Percentiles rank a stretch among this genome's conserved stretches.
These are phyloP conservation scores for Leishmania tropica DNA, from an alignment of 208 protist genomes.

Conservation along the genomic window DNA sequence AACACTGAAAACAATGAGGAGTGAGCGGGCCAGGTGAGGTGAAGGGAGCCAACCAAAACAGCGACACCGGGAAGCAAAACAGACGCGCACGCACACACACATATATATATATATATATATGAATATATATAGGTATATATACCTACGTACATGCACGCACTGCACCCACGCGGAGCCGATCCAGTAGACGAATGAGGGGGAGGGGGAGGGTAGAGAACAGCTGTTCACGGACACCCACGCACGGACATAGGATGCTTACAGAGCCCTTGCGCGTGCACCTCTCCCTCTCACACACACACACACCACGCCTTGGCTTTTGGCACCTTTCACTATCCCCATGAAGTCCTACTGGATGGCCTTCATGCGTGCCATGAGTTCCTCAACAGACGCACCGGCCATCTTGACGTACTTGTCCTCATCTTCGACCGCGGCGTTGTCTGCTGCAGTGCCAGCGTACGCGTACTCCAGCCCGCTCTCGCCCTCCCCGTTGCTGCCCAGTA, in stretches of 20 bases:
- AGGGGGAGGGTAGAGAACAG: not conserved
- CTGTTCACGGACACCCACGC: not conserved
- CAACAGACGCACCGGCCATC: slow-evolving; percentile 38
- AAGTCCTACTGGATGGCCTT: slow-evolving; percentile 40
- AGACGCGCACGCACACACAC: not conserved
- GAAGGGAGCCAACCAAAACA: not conserved
- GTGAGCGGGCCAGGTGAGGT: not conserved
- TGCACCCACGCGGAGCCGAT: not conserved
- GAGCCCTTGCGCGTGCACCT: not conserved
- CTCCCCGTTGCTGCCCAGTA: not conserved
- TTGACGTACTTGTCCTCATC: slow-evolving; percentile 20
- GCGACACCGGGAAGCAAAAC: not conserved
- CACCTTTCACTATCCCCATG: not conserved
- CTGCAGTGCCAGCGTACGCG: slow-evolving; percentile 28
- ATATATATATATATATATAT: too few species aligned
- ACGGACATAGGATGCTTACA: not conserved
- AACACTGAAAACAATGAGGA: not conserved
- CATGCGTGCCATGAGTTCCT: slow-evolving; percentile 78
- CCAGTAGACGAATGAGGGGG: not conserved
- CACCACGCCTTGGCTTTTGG: not conserved
- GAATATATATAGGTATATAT: too few species aligned
- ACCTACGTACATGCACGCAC: not conserved
- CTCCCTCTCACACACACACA: not conserved
- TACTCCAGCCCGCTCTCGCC: slow-evolving; percentile 39
- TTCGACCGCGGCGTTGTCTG: slow-evolving; percentile 2